phyloP scores from a whole-genome alignment of 2,329 filamentous ascomycete genomes.

The Rhinocladiella similis region DNA sequence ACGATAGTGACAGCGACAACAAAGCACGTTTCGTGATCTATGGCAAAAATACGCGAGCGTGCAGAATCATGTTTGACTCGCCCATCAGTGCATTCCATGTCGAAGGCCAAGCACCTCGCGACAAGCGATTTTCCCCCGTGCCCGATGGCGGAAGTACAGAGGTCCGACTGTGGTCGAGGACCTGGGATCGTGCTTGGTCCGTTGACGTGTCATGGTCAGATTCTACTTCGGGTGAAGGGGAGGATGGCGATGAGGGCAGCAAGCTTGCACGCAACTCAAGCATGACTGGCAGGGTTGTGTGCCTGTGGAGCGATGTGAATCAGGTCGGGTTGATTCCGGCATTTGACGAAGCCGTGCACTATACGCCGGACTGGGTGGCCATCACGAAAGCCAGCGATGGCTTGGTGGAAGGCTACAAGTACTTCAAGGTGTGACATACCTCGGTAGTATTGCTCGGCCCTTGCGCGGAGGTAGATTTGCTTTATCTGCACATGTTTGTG shows the following conservation, averaged over 20 bases:
- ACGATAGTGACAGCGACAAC: slow-evolving; percentile 41
- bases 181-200: slow-evolving; percentile 74
- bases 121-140: slow-evolving; percentile 65
- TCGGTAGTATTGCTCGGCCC: not conserved
- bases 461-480: not conserved
- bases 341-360: slow-evolving; percentile 75
- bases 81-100: slow-evolving; percentile 67
- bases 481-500: too few species aligned
- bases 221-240: slow-evolving; percentile 2
- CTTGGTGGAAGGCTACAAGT: slow-evolving; percentile 76
- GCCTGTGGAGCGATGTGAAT: slow-evolving; percentile 88
- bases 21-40: slow-evolving; percentile 65
- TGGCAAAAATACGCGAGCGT: slow-evolving; percentile 75
- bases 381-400: slow-evolving; percentile 75
- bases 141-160: slow-evolving; percentile 64
- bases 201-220: slow-evolving; percentile 69
- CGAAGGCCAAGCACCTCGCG: slow-evolving; percentile 57
- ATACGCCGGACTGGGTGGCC: slow-evolving; percentile 76
- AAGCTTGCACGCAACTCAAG: slow-evolving; percentile 35
- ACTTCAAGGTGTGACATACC: slow-evolving; percentile 57
- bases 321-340: slow-evolving; percentile 71
- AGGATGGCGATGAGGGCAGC: slow-evolving; percentile 29
- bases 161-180: slow-evolving; percentile 78
- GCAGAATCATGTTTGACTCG: slow-evolving; percentile 70
- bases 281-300: slow-evolving; percentile 68